Conservation (phyloP, 1,284 basidiomycete species). For the Volvariella surrecta region DNA sequence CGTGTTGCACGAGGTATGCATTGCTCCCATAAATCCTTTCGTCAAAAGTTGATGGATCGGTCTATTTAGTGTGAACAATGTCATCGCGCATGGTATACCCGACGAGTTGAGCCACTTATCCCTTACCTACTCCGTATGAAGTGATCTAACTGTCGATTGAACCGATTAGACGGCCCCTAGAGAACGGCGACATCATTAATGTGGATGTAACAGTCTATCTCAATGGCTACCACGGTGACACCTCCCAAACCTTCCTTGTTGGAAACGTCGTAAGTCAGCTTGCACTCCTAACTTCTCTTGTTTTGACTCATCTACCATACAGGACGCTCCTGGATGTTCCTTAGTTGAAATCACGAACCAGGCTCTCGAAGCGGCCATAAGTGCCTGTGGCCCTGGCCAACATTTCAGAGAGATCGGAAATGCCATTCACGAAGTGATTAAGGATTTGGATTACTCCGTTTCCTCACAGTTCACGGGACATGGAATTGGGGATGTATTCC, state of each 20-base stretch:
- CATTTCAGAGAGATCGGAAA: conserved; percentile 70
- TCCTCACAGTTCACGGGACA: conserved; percentile 78
- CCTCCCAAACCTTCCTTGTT: conserved; percentile 73
- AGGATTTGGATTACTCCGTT: conserved; percentile 37
- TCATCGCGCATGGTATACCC: conserved; percentile 82
- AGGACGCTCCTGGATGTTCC: conserved; percentile 63
- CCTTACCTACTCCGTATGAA: neutral
- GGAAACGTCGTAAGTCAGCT: conserved; percentile 59
- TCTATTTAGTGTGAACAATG: conserved; percentile 65
- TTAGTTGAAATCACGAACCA: conserved; percentile 55
- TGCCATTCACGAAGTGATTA: conserved; percentile 56
- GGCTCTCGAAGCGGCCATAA: conserved; percentile 68
- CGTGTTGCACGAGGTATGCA: conserved; percentile 67
- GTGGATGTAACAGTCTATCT: conserved; percentile 78
- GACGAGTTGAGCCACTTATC: conserved; percentile 48
- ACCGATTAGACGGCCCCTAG: conserved; percentile 56
- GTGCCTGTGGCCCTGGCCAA: conserved; percentile 67
- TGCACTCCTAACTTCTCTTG: neutral
- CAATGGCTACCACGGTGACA: conserved; percentile 81
- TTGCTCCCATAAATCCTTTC: neutral
- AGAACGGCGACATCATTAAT: conserved; percentile 79
- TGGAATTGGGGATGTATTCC: conserved; percentile 82
- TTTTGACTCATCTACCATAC: neutral
- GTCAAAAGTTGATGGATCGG: neutral
- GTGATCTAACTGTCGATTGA: conserved; percentile 2